Evolutionary conservation across 768 basidiomycete species (phyloP), one percentile per base, ranked within the genome.

Genomic region (Trametes coccinea): DNA sequence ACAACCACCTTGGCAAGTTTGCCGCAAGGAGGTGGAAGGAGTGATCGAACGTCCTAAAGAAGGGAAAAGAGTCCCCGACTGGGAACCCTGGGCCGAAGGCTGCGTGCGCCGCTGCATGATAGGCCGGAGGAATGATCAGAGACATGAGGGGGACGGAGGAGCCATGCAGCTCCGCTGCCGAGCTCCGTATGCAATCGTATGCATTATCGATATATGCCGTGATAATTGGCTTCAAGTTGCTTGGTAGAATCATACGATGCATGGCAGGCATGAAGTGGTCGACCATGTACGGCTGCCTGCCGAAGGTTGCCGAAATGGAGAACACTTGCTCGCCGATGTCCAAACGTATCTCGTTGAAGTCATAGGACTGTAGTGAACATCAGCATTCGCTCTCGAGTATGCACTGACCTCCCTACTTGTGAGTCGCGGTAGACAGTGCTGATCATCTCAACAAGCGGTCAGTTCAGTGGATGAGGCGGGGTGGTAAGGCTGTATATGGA

Each of bases 1-100:
- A 29, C 30, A 72, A 34, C 31, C 65, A 63, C 39, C 56, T 51
- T 6, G 69, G 70, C 2, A 69, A 17, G 13, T 51, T 54, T n/a
- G 63, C 57, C 2, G 53, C 52, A 14, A 70, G 48, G 2, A 70
- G 39, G 29, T 49, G 63, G 49, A 70, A 68, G 2, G 40, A 53
- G 17, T 63, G 59, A 59, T 70, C 69, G 46, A 71, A 72, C 11
- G 47, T 54, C 27, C 27, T 37, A 53, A 71, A 72, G 7, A 31
- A 17, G 10, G 41, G 49, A 31, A 50, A 61, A 9, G 62, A 51
- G 31, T 61, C 40, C 27, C 53, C 53, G 5, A 62, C 63, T 13
- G 69, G 67, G 52, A 71, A 70, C 3, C 37, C 13, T 17, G 46
- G 16, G 17, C 71, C 70, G 39, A 71, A 69, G 5, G 67, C 59